Evolutionary conservation across 139 green algal genomes (phyloP).

Genomic region (Coelastrella sp.): DNA sequence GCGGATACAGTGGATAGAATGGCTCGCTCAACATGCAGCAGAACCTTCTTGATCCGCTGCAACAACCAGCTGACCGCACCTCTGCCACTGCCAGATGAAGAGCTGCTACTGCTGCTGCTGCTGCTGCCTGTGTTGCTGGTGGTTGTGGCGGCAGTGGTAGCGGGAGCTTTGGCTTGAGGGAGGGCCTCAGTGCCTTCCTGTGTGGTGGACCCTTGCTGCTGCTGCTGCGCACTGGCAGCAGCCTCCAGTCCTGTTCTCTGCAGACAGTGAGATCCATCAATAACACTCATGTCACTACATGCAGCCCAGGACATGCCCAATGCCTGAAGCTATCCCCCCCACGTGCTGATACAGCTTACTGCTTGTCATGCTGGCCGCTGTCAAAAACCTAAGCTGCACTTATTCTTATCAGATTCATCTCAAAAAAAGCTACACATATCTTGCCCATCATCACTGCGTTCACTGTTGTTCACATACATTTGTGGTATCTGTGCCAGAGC

Average conservation of each 20-base stretch:
- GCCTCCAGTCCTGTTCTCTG: constrained; percentile 11
- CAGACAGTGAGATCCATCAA: neutral
- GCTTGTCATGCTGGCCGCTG: too few relatives aligned
- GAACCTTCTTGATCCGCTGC: neutral
- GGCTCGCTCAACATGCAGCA: neutral
- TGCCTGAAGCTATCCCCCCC: too few relatives aligned
- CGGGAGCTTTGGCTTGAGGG: too few relatives aligned
- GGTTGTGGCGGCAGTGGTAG: neutral
- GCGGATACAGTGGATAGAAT: neutral
- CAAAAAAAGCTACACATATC: too few relatives aligned
- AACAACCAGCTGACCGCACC: neutral
- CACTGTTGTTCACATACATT: too few relatives aligned
- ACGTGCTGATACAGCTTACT: too few relatives aligned
- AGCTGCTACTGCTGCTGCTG: neutral
- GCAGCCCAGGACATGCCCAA: too few relatives aligned
- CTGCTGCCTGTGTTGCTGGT: constrained; percentile 18
- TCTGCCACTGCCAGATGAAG: neutral
- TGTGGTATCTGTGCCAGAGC: too few relatives aligned
- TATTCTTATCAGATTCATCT: too few relatives aligned
- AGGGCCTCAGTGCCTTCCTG: neutral
- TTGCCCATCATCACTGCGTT: too few relatives aligned
- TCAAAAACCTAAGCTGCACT: too few relatives aligned
- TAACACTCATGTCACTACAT: too few relatives aligned
- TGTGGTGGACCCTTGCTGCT: neutral
- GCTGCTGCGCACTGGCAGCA: neutral